Conservation (phyloP, 106 monocot species). For the Triglochin maritima region DNA sequence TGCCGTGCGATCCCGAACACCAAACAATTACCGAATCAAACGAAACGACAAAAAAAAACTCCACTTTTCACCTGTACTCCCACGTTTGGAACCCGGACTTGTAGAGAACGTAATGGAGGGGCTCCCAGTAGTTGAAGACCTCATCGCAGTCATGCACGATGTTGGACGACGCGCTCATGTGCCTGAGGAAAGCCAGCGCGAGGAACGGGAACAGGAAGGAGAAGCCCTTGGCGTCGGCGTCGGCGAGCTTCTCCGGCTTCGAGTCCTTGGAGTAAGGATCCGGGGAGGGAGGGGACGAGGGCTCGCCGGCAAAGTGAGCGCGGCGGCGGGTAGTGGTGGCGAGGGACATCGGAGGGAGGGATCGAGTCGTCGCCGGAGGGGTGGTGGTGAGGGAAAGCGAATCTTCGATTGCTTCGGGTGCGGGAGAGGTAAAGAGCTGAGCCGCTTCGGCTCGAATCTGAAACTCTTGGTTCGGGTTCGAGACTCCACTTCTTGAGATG, state of each 20-base stretch:
- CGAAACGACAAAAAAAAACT: neutral
- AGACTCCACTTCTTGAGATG: no score
- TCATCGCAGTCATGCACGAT: constrained; percentile 98
- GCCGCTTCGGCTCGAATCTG: no score
- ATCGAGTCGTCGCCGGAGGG: no score
- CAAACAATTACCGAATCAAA: neutral
- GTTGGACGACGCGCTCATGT: constrained; percentile 96
- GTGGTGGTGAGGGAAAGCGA: no score
- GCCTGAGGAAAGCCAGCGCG: constrained; percentile 50
- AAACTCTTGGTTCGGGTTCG: no score
- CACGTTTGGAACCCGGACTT: constrained; percentile 97
- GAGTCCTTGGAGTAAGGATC: constrained; percentile 55
- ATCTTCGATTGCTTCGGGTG: no score
- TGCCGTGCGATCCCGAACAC: neutral
- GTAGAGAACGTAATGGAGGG: constrained; percentile 86
- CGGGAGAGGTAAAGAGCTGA: no score
- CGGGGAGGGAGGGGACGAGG: neutral
- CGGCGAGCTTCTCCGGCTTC: constrained; percentile 20
- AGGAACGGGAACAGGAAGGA: constrained; percentile 54
- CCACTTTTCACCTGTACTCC: constrained; percentile 68
- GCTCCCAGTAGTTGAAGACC: constrained; percentile 99
- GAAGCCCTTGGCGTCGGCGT: constrained; percentile 25
- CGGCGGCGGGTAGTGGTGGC: no score
- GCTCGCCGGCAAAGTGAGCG: no score
- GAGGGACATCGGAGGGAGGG: no score